Evolutionary conservation across 108 stramenopile genomes (phyloP).

Genomic region (Schizochytrium sp.): DNA sequence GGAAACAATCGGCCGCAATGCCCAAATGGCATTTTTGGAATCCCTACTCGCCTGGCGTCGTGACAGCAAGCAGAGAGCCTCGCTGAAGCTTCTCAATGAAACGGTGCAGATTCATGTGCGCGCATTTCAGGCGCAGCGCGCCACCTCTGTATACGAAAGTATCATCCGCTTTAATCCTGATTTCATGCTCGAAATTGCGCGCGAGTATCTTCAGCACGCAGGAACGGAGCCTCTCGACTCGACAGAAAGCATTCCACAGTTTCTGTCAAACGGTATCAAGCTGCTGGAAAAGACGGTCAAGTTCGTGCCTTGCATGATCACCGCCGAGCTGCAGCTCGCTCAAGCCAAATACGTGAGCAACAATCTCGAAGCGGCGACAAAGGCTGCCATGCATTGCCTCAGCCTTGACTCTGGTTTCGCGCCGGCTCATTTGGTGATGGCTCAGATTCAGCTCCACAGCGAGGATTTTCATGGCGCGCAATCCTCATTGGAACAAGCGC

Average conservation of each 20-base stretch:
- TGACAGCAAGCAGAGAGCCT: neutral
- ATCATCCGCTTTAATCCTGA: slow-evolving; percentile 37
- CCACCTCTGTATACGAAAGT: neutral
- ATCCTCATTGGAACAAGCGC: slow-evolving; percentile 40
- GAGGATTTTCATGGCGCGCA: slow-evolving; percentile 26
- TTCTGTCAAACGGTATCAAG: slow-evolving; percentile 26
- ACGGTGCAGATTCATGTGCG: slow-evolving; percentile 17
- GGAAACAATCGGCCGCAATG: slow-evolving; percentile 31
- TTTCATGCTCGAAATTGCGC: slow-evolving; percentile 45
- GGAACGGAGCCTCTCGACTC: neutral
- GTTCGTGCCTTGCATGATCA: slow-evolving; percentile 38
- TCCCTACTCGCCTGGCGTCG: slow-evolving; percentile 38
- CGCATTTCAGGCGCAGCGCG: neutral
- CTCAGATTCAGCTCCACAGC: slow-evolving; percentile 31
- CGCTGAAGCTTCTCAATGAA: slow-evolving; percentile 30
- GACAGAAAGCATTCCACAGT: neutral
- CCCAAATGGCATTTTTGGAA: slow-evolving; percentile 38
- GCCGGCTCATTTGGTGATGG: slow-evolving; percentile 27
- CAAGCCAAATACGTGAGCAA: slow-evolving; percentile 26
- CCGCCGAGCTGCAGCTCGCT: slow-evolving; percentile 36
- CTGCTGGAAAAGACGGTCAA: slow-evolving; percentile 25
- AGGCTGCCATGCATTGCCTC: slow-evolving; percentile 20
- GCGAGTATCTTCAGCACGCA: slow-evolving; percentile 34
- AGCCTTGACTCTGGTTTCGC: slow-evolving; percentile 26
- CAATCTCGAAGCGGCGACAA: slow-evolving; percentile 24